Evolutionary conservation across 1,139 yeast species (phyloP).

Genomic region (Arxiozyma telluris): DNA sequence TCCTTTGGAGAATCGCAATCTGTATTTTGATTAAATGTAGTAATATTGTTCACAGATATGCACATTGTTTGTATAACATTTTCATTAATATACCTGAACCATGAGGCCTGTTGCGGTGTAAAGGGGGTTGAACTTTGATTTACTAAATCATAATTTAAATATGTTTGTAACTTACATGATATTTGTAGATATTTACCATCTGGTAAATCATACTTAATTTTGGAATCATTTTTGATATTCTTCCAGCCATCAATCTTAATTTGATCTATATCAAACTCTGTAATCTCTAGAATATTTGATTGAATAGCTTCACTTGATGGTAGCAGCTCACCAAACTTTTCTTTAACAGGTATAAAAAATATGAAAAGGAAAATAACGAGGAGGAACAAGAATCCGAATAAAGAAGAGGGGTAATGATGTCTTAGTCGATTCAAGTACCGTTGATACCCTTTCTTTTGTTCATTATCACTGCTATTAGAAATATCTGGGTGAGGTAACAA

Average conservation of each 20-base stretch:
- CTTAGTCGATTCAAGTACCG: neutral
- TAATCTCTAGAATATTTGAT: conserved; percentile 13
- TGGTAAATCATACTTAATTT: neutral
- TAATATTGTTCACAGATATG: conserved; percentile 17
- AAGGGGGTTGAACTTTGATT: conserved; percentile 1
- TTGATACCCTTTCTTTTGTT: neutral
- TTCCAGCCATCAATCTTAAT: conserved; percentile 28
- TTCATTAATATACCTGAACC: conserved; percentile 13
- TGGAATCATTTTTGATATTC: neutral
- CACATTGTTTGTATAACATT: conserved; percentile 18
- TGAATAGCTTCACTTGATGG: conserved; percentile 12
- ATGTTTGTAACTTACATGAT: conserved; percentile 12
- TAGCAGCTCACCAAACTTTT: neutral
- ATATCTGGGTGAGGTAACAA: conserved; percentile 4
- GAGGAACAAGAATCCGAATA: neutral
- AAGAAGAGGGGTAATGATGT: neutral
- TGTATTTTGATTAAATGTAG: conserved; percentile 18
- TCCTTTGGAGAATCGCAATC: neutral
- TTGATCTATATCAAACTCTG: conserved; percentile 17
- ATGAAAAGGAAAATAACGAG: neutral
- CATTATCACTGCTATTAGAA: no score
- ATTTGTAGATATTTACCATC: conserved; percentile 20
- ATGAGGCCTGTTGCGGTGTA: conserved; percentile 9
- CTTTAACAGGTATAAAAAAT: neutral
- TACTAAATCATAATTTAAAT: conserved; percentile 18